Evolutionary conservation across 306 rosid species (phyloP).

Genomic region (Ochetophila trinervis): DNA sequence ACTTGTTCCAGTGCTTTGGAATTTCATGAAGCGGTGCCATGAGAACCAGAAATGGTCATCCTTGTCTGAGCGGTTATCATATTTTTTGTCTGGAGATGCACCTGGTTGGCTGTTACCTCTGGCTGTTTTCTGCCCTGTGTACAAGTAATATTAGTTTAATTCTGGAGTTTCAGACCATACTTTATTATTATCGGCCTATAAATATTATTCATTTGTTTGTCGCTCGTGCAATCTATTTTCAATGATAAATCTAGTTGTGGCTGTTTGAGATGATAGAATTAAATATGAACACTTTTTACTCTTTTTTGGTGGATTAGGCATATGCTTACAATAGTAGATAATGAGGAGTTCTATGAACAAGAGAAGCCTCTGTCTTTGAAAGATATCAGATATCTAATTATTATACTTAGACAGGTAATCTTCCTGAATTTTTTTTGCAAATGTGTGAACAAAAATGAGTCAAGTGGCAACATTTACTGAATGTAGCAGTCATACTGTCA

Average conservation of each 20-base stretch:
- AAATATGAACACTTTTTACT: constrained; percentile 4
- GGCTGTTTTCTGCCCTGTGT: constrained; percentile 95
- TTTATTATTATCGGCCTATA: constrained; percentile 1
- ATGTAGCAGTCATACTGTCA: neutral
- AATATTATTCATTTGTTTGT: constrained; percentile 8
- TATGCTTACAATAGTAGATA: constrained; percentile 89
- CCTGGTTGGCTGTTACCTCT: constrained; percentile 97
- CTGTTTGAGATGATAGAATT: constrained; percentile 28
- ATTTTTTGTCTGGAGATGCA: constrained; percentile 72
- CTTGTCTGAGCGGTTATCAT: constrained; percentile 65
- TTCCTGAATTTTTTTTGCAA: constrained; percentile 1
- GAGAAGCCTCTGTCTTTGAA: constrained; percentile 85
- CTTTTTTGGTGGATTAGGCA: constrained; percentile 59
- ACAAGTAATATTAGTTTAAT: constrained; percentile 62
- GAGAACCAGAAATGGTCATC: constrained; percentile 80
- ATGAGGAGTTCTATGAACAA: constrained; percentile 95
- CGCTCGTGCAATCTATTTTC: neutral
- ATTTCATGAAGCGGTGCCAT: constrained; percentile 84
- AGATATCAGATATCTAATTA: constrained; percentile 76
- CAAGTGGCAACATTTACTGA: neutral
- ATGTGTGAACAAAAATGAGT: neutral
- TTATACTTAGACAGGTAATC: constrained; percentile 85
- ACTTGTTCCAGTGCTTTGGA: constrained; percentile 93
- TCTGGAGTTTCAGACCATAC: constrained; percentile 7
- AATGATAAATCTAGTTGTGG: constrained; percentile 16